Evolutionary conservation across 2,329 filamentous ascomycete species (phyloP), one percentile per base, ranked within the genome.

Genomic region (Chaetothyriales sp.): DNA sequence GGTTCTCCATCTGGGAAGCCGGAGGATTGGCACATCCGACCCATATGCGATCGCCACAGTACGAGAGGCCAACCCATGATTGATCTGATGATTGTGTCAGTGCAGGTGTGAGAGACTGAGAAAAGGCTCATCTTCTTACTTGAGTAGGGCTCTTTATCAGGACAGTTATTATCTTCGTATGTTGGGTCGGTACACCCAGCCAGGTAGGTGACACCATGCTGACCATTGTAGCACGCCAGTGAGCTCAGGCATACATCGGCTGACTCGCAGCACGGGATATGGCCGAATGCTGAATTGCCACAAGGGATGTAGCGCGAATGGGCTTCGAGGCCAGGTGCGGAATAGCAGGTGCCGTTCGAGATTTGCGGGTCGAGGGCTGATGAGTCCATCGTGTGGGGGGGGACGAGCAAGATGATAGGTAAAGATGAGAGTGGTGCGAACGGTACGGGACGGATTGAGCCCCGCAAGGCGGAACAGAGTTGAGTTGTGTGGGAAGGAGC

Each of bases 121-220:
- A 9, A 15, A 5, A 12, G 39, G 48, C 36, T 54, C 49, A 32
- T 51, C 55, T 56, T 22, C 18, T 32, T 18, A 18, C 18, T 32
- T 20, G 39, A 22, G 15, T 47, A 39, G 28, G 48, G 49, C 44
- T 48, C 53, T 48, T 59, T 60, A n/a, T 45, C 36, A 4, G 58
- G 58, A 47, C 58, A 60, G 22, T 22, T 52, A 5, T 44, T 15
- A 47, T 60, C 51, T 43, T 55, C 39, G 48, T 59, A 61, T 32
- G 47, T 45, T 5, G 51, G 47, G 42, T 60, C 57, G 7, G 59
- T 60, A 43, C 58, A 60, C 43, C 59, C 59, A 18, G 57, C 55
- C 5, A 59, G 47, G 47, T 61, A 60, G 9, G 58, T 60, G 18
- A 58, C 56, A 18, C 54, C 52, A 46, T 52, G 55, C 49, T 55